Evolutionary conservation across 2,329 filamentous ascomycete species (phyloP).

Genomic region (Talaromyces sp.): DNA sequence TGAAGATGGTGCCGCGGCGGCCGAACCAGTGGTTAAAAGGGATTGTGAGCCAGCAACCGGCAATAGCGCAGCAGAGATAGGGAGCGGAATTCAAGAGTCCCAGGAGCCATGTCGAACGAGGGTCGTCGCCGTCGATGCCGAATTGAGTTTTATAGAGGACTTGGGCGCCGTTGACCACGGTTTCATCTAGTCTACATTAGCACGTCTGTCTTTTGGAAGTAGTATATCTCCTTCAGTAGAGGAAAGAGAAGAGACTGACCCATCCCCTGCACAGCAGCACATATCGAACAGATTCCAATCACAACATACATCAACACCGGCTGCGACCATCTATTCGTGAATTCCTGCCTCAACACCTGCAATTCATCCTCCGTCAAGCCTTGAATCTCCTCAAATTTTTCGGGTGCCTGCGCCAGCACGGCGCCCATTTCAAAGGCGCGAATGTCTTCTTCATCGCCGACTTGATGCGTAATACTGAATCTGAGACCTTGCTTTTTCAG

Average conservation of each 20-base stretch:
- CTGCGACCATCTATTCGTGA: slow-evolving; percentile 65
- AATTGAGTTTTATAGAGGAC: slow-evolving; percentile 62
- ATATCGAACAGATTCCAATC: slow-evolving; percentile 63
- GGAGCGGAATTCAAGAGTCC: slow-evolving; percentile 59
- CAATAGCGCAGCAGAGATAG: slow-evolving; percentile 61
- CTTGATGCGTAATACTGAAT: slow-evolving; percentile 55
- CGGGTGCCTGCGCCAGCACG: slow-evolving; percentile 54
- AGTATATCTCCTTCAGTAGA: too few species aligned
- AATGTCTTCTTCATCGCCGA: slow-evolving; percentile 55
- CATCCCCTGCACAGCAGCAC: slow-evolving; percentile 68
- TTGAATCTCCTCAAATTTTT: slow-evolving; percentile 49
- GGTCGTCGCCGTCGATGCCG: slow-evolving; percentile 51
- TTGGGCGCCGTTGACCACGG: slow-evolving; percentile 66
- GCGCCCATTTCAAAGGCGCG: slow-evolving; percentile 59
- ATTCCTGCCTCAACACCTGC: slow-evolving; percentile 56
- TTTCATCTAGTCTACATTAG: too few species aligned
- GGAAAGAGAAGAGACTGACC: slow-evolving; percentile 34
- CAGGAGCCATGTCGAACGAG: slow-evolving; percentile 55
- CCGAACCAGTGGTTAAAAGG: slow-evolving; percentile 69
- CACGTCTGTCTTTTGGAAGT: too few species aligned
- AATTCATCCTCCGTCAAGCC: slow-evolving; percentile 58
- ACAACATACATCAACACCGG: slow-evolving; percentile 63
- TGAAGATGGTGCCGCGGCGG: slow-evolving; percentile 70
- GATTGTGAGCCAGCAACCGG: slow-evolving; percentile 70
- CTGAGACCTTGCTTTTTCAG: slow-evolving; percentile 55